These are phyloP conservation scores for Dactylellina leptospora DNA, from an alignment of 2,329 filamentous ascomycete genomes.

Conservation along the genomic window DNA sequence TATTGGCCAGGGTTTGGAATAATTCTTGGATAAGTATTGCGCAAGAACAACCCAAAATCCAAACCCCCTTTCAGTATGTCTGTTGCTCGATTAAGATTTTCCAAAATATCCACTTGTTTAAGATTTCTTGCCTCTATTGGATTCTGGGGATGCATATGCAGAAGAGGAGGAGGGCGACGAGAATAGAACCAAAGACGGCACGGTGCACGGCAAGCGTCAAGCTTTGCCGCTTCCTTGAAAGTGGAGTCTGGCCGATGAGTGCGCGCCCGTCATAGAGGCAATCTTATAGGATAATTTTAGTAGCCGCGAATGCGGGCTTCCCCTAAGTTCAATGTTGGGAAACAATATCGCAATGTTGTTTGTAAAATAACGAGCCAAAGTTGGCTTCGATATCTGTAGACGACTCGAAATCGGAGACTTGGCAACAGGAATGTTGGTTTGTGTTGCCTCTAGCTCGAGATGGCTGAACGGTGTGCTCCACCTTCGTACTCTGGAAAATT, in stretches of 20 bases:
- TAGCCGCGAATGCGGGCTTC: too few relatives aligned
- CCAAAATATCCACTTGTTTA: neutral
- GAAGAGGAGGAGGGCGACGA: slow-evolving; percentile 21
- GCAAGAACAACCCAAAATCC: slow-evolving; percentile 23
- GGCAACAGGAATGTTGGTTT: too few relatives aligned
- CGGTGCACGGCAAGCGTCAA: slow-evolving; percentile 22
- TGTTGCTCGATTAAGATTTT: neutral
- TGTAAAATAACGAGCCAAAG: too few relatives aligned
- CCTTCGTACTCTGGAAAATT: too few relatives aligned
- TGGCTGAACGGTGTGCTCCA: too few relatives aligned
- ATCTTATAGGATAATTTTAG: slow-evolving; percentile 18
- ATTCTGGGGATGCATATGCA: slow-evolving; percentile 16
- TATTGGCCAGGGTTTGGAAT: slow-evolving; percentile 41
- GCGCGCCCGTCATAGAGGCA: slow-evolving; percentile 17
- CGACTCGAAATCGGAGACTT: too few relatives aligned
- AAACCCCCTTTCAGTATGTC: slow-evolving; percentile 13
- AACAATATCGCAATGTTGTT: neutral
- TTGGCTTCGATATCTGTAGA: too few relatives aligned
- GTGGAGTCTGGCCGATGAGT: slow-evolving; percentile 15
- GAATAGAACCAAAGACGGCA: slow-evolving; percentile 41
- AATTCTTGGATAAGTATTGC: slow-evolving; percentile 31
- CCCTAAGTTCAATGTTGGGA: neutral
- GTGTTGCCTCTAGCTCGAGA: too few relatives aligned
- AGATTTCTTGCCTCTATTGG: neutral
- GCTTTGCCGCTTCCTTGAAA: slow-evolving; percentile 27